Conservation (phyloP, 768 basidiomycete species). For the Amylocystis lapponica region DNA sequence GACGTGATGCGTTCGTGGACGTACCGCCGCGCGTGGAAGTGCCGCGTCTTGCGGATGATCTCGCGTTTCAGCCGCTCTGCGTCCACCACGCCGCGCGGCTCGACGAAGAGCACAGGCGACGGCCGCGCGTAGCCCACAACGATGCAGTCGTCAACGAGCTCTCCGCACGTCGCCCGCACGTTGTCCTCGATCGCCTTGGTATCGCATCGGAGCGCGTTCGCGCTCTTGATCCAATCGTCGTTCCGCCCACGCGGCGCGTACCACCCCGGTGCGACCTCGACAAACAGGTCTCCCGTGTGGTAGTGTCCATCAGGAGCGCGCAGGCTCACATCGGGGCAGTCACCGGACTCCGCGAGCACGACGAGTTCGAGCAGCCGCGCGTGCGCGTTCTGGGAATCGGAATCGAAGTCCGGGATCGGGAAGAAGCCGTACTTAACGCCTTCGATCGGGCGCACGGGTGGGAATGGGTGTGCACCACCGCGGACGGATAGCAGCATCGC, state of each 20-base stretch:
- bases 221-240: slow-evolving; percentile 78
- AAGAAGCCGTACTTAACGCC: slow-evolving; percentile 28
- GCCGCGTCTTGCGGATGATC: slow-evolving; percentile 59
- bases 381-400: slow-evolving; percentile 45
- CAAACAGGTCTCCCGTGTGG: slow-evolving; percentile 74
- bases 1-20: slow-evolving; percentile 67
- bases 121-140: slow-evolving; percentile 69
- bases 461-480: slow-evolving; percentile 22
- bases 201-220: slow-evolving; percentile 66
- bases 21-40: slow-evolving; percentile 65
- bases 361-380: slow-evolving; percentile 56
- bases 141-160: slow-evolving; percentile 60
- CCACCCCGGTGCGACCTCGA: slow-evolving; percentile 47
- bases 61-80: slow-evolving; percentile 53
- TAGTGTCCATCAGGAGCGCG: slow-evolving; percentile 57
- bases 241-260: slow-evolving; percentile 63
- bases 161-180: slow-evolving; percentile 51
- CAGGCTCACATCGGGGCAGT: slow-evolving; percentile 56
- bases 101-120: slow-evolving; percentile 67
- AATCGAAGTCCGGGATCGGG: slow-evolving; percentile 32
- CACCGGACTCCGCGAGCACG: slow-evolving; percentile 53
- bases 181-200: slow-evolving; percentile 64
- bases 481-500: slow-evolving; percentile 57
- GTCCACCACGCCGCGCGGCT: slow-evolving; percentile 40
- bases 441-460: slow-evolving; percentile 17